A percentile compares a stretch with the other conserved stretches of the same genome.
Evolutionary conservation across 1,284 basidiomycete genomes (phyloP).

Genomic region (Leucoagaricus sp.): DNA sequence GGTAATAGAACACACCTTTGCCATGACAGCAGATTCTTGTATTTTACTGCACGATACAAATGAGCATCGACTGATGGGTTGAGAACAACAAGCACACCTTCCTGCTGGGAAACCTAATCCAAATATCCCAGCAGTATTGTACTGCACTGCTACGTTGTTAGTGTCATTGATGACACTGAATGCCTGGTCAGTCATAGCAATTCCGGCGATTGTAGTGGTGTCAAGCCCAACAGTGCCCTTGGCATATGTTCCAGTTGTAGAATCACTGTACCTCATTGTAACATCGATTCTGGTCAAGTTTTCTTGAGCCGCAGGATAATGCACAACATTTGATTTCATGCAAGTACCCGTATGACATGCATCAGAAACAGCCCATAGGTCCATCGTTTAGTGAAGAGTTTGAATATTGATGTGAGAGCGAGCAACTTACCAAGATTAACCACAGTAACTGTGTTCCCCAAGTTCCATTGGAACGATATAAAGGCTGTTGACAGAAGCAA

Average conservation of each 20-base stretch:
- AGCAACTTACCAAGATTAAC: slow-evolving; percentile 36
- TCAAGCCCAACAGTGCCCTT: slow-evolving; percentile 51
- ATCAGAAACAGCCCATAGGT: slow-evolving; percentile 52
- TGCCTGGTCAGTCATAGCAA: slow-evolving; percentile 42
- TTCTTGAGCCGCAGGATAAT: slow-evolving; percentile 37
- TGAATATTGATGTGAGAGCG: background rate
- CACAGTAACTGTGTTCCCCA: slow-evolving; percentile 31
- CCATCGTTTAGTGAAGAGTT: background rate
- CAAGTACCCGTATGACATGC: slow-evolving; percentile 33
- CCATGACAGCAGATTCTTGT: slow-evolving; percentile 20
- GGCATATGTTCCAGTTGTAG: slow-evolving; percentile 52
- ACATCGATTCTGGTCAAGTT: slow-evolving; percentile 35
- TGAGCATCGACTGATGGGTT: background rate
- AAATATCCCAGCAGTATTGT: slow-evolving; percentile 52
- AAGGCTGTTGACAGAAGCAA: slow-evolving; percentile 26
- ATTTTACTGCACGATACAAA: slow-evolving; percentile 18
- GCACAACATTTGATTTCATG: slow-evolving; percentile 23
- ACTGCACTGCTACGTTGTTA: slow-evolving; percentile 46
- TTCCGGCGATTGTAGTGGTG: slow-evolving; percentile 43
- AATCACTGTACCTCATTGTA: slow-evolving; percentile 54
- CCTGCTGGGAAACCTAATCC: slow-evolving; percentile 50
- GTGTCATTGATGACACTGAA: slow-evolving; percentile 56
- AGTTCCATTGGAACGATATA: slow-evolving; percentile 38
- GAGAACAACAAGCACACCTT: slow-evolving; percentile 26
- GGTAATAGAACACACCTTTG: slow-evolving; percentile 13